phyloP scores from a whole-genome alignment of 2,329 filamentous ascomycete species.

The Mollisiaceae sp. region DNA sequence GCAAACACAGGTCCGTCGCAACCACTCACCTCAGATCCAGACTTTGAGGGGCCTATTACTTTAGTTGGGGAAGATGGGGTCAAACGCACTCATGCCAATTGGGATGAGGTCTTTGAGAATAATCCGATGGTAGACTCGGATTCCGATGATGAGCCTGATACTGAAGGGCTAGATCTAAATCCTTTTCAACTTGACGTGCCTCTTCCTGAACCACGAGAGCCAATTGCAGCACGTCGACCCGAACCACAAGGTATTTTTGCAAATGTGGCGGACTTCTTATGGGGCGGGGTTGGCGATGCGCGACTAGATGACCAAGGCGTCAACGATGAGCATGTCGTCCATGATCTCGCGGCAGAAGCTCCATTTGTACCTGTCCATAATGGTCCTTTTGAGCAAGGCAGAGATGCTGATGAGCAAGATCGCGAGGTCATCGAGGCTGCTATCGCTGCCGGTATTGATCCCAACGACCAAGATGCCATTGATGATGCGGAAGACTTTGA shows the following conservation, averaged over 20 bases:
- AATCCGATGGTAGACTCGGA: slow-evolving; percentile 33
- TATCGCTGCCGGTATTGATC: slow-evolving; percentile 72
- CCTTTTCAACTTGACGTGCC: slow-evolving; percentile 29
- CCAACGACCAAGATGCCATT: slow-evolving; percentile 75
- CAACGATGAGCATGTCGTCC: slow-evolving; percentile 64
- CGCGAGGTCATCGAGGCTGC: slow-evolving; percentile 67
- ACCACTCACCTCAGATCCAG: not conserved
- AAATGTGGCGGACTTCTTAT: slow-evolving; percentile 64
- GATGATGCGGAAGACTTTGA: slow-evolving; percentile 94
- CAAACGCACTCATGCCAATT: slow-evolving; percentile 24
- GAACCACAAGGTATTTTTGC: slow-evolving; percentile 48
- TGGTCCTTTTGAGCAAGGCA: slow-evolving; percentile 32
- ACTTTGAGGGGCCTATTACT: slow-evolving; percentile 23
- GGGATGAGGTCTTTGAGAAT: slow-evolving; percentile 32
- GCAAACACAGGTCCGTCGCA: not conserved
- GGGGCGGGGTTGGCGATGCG: slow-evolving; percentile 57
- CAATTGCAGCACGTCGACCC: slow-evolving; percentile 19
- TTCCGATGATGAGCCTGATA: slow-evolving; percentile 27
- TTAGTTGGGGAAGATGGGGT: slow-evolving; percentile 32
- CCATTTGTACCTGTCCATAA: slow-evolving; percentile 58
- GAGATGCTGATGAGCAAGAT: slow-evolving; percentile 50
- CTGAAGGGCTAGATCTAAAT: slow-evolving; percentile 23
- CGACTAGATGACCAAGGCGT: slow-evolving; percentile 49
- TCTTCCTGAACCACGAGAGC: slow-evolving; percentile 28
- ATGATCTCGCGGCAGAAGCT: slow-evolving; percentile 63